Evolutionary conservation across 2,329 filamentous ascomycete species (phyloP), one percentile per base, ranked within the genome.

Genomic region (Pseudopyricularia javanii): DNA sequence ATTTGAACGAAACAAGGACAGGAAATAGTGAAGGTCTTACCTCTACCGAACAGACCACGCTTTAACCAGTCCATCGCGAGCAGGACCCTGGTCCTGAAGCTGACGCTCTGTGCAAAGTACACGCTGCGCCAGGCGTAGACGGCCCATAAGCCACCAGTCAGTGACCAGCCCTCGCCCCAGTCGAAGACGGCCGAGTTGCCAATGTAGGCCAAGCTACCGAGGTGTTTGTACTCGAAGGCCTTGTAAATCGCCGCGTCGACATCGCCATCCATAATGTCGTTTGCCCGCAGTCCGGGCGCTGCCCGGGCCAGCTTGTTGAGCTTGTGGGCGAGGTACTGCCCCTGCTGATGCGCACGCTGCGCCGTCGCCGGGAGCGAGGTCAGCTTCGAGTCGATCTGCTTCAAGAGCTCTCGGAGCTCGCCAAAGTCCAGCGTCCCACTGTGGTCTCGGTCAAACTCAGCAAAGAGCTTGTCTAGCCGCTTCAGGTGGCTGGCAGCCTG

Each of bases 51-150:
- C 22, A 98, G 69, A 12, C 89, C 88, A 65, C 94, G 79, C 80
- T 97, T 98, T n/a, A 82, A 84, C 93, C 93, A 98, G 67, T 98
- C 93, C 93, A 98, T 96, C 17, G 90, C 90, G 68, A 98, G 75
- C 63, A 98, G 70, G 58, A 89, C 80, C 57, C 91, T 80, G 26
- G 93, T 98, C 59, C 93, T 76, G 55, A 97, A 78, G 68, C 91
- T 96, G 49, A 98, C 93, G 63, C 89, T 95, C 74, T 98, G 89
- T 12, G 93, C 90, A 72, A 98, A 98, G 70, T 98, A 98, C 14
- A 96, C 85, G 58, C 88, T 91, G 56, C 93, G 76, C 93, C 93
- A 98, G 33, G 95, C 80, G 67, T 98, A 98, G 49, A 97, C 91
- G 0, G 91, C 93, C 76, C 94, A 78, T 47, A 98, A 69, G 0